Conservation (phyloP, 495 filamentous ascomycete species). For the Aspergillus heteromorphus region DNA sequence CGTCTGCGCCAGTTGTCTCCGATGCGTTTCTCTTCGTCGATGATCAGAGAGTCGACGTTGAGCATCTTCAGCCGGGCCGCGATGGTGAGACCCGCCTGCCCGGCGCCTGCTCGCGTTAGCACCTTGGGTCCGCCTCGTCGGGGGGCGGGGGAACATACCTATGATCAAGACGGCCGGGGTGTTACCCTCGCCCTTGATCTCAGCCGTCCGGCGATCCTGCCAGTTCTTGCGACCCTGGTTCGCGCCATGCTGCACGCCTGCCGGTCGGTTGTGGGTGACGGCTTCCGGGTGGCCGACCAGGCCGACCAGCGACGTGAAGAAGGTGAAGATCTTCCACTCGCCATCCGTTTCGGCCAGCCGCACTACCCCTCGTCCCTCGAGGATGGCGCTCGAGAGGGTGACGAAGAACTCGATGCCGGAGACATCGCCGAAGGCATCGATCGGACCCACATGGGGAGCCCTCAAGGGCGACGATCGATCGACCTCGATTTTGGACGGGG, state of each 20-base stretch:
- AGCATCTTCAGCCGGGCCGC: slow-evolving; percentile 72
- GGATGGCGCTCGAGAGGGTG: slow-evolving; percentile 40
- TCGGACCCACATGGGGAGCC: slow-evolving; percentile 40
- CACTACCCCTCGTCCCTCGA: slow-evolving; percentile 51
- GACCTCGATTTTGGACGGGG: slow-evolving; percentile 42
- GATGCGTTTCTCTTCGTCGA: slow-evolving; percentile 60
- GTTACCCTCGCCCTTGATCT: slow-evolving; percentile 44
- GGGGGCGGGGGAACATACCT: slow-evolving; percentile 39
- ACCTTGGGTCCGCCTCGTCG: too few relatives aligned
- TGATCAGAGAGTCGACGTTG: slow-evolving; percentile 54
- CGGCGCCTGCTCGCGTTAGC: slow-evolving; percentile 33
- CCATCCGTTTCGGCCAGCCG: slow-evolving; percentile 45
- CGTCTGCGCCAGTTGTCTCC: slow-evolving; percentile 78
- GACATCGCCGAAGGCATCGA: slow-evolving; percentile 48
- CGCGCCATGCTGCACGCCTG: slow-evolving; percentile 47
- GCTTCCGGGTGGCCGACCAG: slow-evolving; percentile 47
- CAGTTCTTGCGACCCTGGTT: slow-evolving; percentile 54
- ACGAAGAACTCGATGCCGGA: slow-evolving; percentile 50
- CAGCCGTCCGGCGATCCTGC: slow-evolving; percentile 55
- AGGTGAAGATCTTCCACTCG: slow-evolving; percentile 59
- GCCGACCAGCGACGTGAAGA: slow-evolving; percentile 52
- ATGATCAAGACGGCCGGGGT: slow-evolving; percentile 64
- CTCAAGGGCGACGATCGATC: slow-evolving; percentile 40
- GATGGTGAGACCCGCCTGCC: slow-evolving; percentile 51
- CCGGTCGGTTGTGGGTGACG: slow-evolving; percentile 30